Evolutionary conservation across 768 basidiomycete species (phyloP), one percentile per base, ranked within the genome.

Genomic region (Mycena olivaceomarginata): DNA sequence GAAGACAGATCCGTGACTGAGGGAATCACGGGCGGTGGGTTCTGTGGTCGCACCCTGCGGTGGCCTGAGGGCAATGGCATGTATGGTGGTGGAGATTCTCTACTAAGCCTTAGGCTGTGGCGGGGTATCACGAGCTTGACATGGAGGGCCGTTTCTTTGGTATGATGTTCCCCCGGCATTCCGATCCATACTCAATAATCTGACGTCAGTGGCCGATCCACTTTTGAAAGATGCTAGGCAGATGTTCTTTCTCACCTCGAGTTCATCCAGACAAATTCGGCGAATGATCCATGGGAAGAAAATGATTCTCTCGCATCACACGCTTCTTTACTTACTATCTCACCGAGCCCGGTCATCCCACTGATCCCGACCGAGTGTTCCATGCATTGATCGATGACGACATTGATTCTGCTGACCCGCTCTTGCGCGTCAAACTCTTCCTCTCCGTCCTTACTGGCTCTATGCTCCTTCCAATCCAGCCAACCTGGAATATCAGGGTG

Each of bases 371-470:
- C 16, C 43, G 16, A 13, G 65, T 73, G 20, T 6, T 73, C 5
- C 6, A 43, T 31, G 72, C 43, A 13, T 41, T 73, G 22, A 46
- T 56, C 10, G 48, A 41, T 13, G 51, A 43, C 4, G 51, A 41
- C 5, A 22, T 0, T 25, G 13, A 25, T 22, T 6, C 9, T 2
- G 22, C 13, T 20, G 72, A 73, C 13, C 53, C 72, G 4, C 41
- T 73, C 56, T 41, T 73, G 10, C 39, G 53, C 6, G 25, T 41
- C 0, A 65, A 37, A 2, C 53, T 73, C 22, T 73, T 73, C 41
- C 72, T 73, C 18, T 57, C 48, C 13, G 43, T 73, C 4, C 63
- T 67, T 16, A 73, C 72, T 0, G 72, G 72, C n/a, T 73, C 72
- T 1, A 22, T 7, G 4, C 25, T 66, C 2, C 53, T 73, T 25